Evolutionary conservation across 1,139 yeast species (phyloP).

Genomic region (Candida sp.): DNA sequence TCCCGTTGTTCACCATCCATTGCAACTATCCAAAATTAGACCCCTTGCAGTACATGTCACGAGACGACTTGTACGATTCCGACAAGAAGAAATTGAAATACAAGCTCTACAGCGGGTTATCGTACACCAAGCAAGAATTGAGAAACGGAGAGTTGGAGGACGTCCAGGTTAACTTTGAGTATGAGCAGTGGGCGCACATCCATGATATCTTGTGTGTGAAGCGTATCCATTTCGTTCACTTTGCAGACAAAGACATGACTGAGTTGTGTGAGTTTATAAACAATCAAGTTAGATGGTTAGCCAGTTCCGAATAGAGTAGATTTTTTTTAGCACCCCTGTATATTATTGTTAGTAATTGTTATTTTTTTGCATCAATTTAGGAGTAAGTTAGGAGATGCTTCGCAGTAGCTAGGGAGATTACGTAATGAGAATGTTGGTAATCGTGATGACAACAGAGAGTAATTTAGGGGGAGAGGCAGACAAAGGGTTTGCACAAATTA

Average conservation of each 20-base stretch:
- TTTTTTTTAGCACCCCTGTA: background rate
- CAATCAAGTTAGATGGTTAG: conserved; percentile 34
- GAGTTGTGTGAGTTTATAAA: conserved; percentile 30
- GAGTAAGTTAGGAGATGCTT: background rate
- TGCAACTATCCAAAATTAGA: conserved; percentile 46
- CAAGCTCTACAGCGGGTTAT: conserved; percentile 33
- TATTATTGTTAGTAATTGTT: background rate
- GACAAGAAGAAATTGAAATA: conserved; percentile 28
- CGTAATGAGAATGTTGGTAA: too few species aligned
- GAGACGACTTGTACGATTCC: conserved; percentile 32
- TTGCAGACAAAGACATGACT: conserved; percentile 22
- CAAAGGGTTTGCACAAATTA: too few species aligned
- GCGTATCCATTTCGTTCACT: conserved; percentile 30
- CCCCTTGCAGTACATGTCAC: conserved; percentile 25
- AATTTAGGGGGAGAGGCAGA: too few species aligned
- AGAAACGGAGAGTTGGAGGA: conserved; percentile 13
- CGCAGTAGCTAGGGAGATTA: too few species aligned
- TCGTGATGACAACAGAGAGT: too few species aligned
- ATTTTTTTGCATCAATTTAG: background rate
- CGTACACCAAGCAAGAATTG: conserved; percentile 17
- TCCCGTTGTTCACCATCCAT: conserved; percentile 37
- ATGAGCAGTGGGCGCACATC: conserved; percentile 38
- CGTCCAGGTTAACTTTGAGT: conserved; percentile 32
- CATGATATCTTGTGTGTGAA: conserved; percentile 30
- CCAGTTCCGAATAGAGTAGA: background rate